Evolutionary conservation across 768 basidiomycete genomes (phyloP).

Genomic region (Mycena belliarum): DNA sequence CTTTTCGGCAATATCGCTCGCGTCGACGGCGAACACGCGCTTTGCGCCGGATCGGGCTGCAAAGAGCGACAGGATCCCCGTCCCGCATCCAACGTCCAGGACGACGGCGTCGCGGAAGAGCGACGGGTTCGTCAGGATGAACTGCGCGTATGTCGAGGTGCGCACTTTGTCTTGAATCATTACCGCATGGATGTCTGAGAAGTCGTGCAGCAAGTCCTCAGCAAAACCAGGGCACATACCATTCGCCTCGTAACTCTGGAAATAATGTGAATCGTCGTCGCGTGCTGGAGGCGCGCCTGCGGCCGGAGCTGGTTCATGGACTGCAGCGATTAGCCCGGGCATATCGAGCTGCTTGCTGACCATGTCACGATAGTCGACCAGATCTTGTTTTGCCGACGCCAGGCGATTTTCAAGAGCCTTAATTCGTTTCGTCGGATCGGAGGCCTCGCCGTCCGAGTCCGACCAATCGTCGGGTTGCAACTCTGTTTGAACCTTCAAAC

Average conservation of each 20-base stretch:
- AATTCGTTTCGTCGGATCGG: constrained; percentile 48
- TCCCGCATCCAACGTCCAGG: constrained; percentile 95
- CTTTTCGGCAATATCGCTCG: constrained; percentile 78
- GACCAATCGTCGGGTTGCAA: constrained; percentile 72
- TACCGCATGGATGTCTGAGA: constrained; percentile 86
- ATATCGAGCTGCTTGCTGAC: constrained; percentile 56
- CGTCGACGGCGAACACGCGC: constrained; percentile 89
- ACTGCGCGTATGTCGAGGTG: constrained; percentile 90
- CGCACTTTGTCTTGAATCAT: constrained; percentile 97
- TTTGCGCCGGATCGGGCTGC: constrained; percentile 89
- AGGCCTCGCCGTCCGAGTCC: constrained; percentile 68
- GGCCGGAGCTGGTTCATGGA: constrained; percentile 34
- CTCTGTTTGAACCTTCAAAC: too few relatives aligned
- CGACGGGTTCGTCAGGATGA: constrained; percentile 79
- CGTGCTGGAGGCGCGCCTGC: constrained; percentile 35
- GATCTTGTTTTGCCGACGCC: constrained; percentile 54
- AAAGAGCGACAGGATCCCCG: constrained; percentile 88
- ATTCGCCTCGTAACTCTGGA: constrained; percentile 85
- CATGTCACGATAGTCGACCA: constrained; percentile 62
- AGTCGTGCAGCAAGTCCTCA: too few relatives aligned
- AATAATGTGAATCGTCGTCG: constrained; percentile 94
- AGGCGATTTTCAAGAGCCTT: constrained; percentile 63
- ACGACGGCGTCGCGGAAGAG: constrained; percentile 86
- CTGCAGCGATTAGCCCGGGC: constrained; percentile 41
- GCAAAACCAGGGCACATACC: constrained; percentile 44